Base-by-base conservation (phyloP, 2,329 filamentous ascomycete species). In the Graphilbum fragrans region DNA sequence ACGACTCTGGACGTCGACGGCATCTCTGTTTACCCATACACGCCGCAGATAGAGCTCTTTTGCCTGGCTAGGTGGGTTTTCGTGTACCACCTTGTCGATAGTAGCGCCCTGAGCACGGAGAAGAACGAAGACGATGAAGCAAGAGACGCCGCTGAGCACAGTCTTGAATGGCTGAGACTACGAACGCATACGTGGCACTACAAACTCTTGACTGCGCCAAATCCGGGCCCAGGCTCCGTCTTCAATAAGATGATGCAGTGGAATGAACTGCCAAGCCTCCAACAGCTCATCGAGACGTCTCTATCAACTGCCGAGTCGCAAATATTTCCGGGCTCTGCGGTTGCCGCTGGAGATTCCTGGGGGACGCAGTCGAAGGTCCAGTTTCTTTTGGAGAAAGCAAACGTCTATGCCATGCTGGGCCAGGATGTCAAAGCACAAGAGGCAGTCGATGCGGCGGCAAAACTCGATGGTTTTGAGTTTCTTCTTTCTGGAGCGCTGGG, bases 401-500 rank as follows among this genome's bases (percentile, higher is more conserved):
- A 86, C 27, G 77, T 92, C 37, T 79, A 90, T 56, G 86, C 87
- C 20, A 77, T 93, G 54, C 81, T 95, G 50, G 86, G 88, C 1
- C 72, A 84, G 34, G 86, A 94, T 52, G 72, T 71, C 34, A 81
- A 82, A 53, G 88, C 90, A 0, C 72, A 74, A 46, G 69, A 77
- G 37, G 80, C 84, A 47, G 63, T 98, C 5, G 70, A 79, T 20
- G 64, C 74, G 43, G 88, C 88, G 0, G 73, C 79, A 0, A 62
- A 64, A 35, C 62, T 74, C 29, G 80, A 79, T n/a, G 72, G 75
- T 0, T 85, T 98, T 44, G 69, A 76, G 17, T 96, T 93, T 59
- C 82, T 80, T 0, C 59, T 98, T 42, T 93, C 86, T 0, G 92
- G 92, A 31, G 77, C 85, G 19, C 61, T 98, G 49, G 92, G 92